Evolutionary conservation across 352 stramenopile species (phyloP).

Genomic region (Globisporangium irregulare): DNA sequence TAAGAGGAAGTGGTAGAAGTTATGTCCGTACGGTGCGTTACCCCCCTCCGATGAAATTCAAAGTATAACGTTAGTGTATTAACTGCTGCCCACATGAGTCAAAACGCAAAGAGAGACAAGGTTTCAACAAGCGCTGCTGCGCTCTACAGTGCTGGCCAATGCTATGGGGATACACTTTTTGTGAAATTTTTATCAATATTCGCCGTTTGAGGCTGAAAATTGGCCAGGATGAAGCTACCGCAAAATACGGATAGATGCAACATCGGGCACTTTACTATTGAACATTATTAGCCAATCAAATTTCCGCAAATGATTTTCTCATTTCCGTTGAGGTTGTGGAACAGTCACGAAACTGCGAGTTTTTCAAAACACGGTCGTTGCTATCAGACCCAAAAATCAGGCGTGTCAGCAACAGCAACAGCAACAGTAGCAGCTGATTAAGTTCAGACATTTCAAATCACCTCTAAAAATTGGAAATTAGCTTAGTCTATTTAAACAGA

Average conservation of each 20-base stretch:
- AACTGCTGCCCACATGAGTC: no score
- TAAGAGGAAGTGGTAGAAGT: background rate
- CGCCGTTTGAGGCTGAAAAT: no score
- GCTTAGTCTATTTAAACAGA: slow-evolving; percentile 1
- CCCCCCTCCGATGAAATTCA: background rate
- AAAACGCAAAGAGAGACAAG: no score
- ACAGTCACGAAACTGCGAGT: background rate
- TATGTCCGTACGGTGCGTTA: background rate
- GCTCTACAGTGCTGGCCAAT: no score
- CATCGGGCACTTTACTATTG: background rate
- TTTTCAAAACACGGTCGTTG: slow-evolving; percentile 2
- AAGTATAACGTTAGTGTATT: background rate
- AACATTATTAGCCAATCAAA: slow-evolving; percentile 1
- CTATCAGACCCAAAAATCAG: background rate
- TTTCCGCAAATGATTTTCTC: background rate
- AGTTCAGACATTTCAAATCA: slow-evolving; percentile 3
- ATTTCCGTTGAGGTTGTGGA: background rate
- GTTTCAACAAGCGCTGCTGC: no score
- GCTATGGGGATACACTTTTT: no score
- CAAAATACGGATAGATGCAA: slow-evolving; percentile 2
- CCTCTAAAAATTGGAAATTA: slow-evolving; percentile 1
- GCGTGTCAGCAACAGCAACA: background rate
- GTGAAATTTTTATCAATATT: no score
- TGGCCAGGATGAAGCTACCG: no score
- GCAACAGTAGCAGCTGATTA: background rate